Evolutionary conservation across 495 filamentous ascomycete genomes (phyloP).

Genomic region (Hypoxylon fragiforme): DNA sequence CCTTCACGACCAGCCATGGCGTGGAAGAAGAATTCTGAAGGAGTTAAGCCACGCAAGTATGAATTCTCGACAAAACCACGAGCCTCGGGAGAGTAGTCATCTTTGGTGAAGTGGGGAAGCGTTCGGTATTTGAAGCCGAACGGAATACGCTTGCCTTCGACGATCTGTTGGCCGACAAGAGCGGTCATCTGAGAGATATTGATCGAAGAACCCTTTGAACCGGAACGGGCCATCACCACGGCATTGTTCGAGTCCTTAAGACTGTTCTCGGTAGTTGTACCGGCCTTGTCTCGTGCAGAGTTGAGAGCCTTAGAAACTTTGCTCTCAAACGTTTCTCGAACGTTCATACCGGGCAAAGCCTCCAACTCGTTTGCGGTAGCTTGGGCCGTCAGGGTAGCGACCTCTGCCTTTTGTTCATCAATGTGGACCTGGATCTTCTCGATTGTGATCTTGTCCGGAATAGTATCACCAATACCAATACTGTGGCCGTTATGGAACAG

Average conservation of each 20-base stretch:
- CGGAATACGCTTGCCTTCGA: conserved; percentile 98
- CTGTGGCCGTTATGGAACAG: conserved; percentile 96
- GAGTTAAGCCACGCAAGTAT: conserved; percentile 92
- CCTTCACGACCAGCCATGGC: conserved; percentile 99
- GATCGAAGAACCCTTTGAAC: conserved; percentile 96
- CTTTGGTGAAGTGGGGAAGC: conserved; percentile 96
- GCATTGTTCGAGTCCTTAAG: conserved; percentile 96
- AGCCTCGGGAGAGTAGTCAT: conserved; percentile 96
- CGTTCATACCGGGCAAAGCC: conserved; percentile 91
- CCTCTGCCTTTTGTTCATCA: conserved; percentile 74
- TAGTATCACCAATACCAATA: conserved; percentile 98
- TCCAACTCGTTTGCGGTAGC: conserved; percentile 88
- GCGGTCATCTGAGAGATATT: conserved; percentile 99
- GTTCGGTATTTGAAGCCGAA: conserved; percentile 99
- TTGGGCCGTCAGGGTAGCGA: conserved; percentile 67
- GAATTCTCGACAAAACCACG: conserved; percentile 99
- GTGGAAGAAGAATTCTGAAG: conserved; percentile 98
- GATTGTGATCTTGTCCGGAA: conserved; percentile 83
- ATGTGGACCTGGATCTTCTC: conserved; percentile 80
- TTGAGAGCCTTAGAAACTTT: conserved; percentile 92
- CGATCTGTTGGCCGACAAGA: conserved; percentile 93
- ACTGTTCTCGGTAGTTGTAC: conserved; percentile 85
- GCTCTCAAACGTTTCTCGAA: conserved; percentile 96
- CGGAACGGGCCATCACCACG: conserved; percentile 90
- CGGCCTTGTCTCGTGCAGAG: conserved; percentile 92